Evolutionary conservation across 1,139 yeast species (phyloP).

Genomic region (Nakaseomyces nivariensis): DNA sequence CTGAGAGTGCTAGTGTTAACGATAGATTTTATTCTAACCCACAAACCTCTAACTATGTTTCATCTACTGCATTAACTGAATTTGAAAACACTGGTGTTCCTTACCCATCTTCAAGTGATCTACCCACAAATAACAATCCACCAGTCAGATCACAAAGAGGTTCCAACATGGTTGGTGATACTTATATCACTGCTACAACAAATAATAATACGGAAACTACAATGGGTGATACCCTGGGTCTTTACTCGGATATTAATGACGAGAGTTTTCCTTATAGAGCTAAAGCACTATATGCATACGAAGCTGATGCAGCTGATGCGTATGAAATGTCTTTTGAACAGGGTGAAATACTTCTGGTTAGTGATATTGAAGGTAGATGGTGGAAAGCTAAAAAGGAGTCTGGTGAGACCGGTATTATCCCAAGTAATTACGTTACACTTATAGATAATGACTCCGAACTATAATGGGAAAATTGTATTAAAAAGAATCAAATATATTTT

Average conservation of each 20-base stretch:
- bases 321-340: slow-evolving; percentile 86
- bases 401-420: slow-evolving; percentile 95
- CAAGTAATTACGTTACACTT: slow-evolving; percentile 83
- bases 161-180: slow-evolving; percentile 5
- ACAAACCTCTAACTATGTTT: slow-evolving; percentile 22
- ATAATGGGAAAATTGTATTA: not conserved
- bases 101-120: not conserved
- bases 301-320: slow-evolving; percentile 89
- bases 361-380: slow-evolving; percentile 95
- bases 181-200: slow-evolving; percentile 25
- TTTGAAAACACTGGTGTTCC: slow-evolving; percentile 30
- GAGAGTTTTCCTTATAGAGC: slow-evolving; percentile 75
- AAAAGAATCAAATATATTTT: no score
- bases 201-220: slow-evolving; percentile 31
- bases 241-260: slow-evolving; percentile 30
- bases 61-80: slow-evolving; percentile 33
- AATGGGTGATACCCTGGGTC: slow-evolving; percentile 28
- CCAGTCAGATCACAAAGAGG: not conserved
- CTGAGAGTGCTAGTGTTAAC: not conserved
- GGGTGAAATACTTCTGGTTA: slow-evolving; percentile 84
- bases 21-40: not conserved
- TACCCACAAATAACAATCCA: slow-evolving; percentile 1
- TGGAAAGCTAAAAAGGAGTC: slow-evolving; percentile 90
- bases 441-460: slow-evolving; percentile 28
- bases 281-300: slow-evolving; percentile 74